Conservation (phyloP, 257 asterid species). For the Solanum ossicruentum region DNA sequence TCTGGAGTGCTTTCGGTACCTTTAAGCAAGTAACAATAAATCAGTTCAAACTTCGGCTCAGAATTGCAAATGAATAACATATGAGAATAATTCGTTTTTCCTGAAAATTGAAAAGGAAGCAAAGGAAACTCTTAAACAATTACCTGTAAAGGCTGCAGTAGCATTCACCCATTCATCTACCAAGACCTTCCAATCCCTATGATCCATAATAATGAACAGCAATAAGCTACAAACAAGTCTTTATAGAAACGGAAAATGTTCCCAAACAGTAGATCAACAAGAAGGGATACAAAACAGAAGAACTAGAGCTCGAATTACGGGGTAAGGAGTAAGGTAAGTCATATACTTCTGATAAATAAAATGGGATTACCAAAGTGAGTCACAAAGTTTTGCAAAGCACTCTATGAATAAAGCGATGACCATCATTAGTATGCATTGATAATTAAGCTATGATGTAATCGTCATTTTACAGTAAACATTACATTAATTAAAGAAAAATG, state of each 20-base stretch:
- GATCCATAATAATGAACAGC: conserved; percentile 5
- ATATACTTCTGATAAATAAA: neutral
- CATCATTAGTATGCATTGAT: neutral
- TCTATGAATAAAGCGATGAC: neutral
- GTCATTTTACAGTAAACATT: neutral
- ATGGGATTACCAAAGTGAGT: neutral
- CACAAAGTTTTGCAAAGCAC: neutral
- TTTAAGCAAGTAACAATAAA: neutral
- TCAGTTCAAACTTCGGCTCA: neutral
- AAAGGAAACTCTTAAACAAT: neutral
- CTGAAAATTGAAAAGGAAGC: neutral
- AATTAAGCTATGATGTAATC: neutral
- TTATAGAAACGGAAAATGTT: neutral
- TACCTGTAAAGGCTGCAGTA: conserved; percentile 47
- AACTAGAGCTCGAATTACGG: neutral
- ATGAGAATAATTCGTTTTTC: neutral
- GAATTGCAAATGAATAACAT: neutral
- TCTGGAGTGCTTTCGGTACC: conserved; percentile 49
- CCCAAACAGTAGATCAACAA: neutral
- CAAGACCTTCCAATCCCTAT: conserved; percentile 74
- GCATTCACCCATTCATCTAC: conserved; percentile 64
- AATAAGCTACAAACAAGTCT: neutral
- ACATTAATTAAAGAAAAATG: neutral
- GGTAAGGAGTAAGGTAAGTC: neutral
- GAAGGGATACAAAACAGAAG: neutral